Evolutionary conservation across 2,329 filamentous ascomycete genomes (phyloP).

Genomic region (Pseudogymnoascus sp.): DNA sequence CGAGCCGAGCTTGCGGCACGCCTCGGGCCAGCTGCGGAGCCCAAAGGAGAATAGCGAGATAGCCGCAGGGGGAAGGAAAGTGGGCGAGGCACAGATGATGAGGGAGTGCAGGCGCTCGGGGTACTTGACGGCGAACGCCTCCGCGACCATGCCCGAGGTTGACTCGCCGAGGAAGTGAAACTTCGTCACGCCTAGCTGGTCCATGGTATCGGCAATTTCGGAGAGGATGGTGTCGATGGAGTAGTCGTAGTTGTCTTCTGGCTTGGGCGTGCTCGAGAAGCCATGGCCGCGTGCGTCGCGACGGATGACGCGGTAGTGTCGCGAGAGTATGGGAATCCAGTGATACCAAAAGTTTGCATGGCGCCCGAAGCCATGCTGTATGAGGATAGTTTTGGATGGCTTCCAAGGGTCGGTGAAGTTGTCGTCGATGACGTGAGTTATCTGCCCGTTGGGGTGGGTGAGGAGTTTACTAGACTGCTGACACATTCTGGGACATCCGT

Average conservation of each 20-base stretch:
- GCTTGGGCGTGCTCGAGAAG: constrained; percentile 22
- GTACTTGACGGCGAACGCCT: constrained; percentile 27
- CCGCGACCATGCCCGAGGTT: constrained; percentile 28
- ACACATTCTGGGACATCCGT: too few relatives aligned
- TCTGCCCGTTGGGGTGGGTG: constrained; percentile 9
- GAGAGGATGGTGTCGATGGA: constrained; percentile 23
- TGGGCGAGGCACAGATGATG: constrained; percentile 28
- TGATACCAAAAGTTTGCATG: constrained; percentile 30
- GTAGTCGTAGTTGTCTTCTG: constrained; percentile 17
- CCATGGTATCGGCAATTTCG: constrained; percentile 29
- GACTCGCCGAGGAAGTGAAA: constrained; percentile 30
- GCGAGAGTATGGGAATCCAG: constrained; percentile 28
- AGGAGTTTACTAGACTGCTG: background rate
- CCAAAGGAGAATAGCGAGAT: background rate
- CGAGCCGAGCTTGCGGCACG: constrained; percentile 24
- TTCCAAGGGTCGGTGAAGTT: constrained; percentile 9
- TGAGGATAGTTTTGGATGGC: constrained; percentile 25
- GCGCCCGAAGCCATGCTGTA: constrained; percentile 31
- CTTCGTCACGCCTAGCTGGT: constrained; percentile 25
- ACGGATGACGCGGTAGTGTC: constrained; percentile 27
- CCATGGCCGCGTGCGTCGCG: constrained; percentile 30
- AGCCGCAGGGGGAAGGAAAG: background rate
- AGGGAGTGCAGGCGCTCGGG: constrained; percentile 25
- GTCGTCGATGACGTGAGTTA: background rate
- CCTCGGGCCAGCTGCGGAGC: background rate